Percentiles rank a stretch among this genome's conserved stretches.
Conservation (phyloP, 2,329 filamentous ascomycete genomes). For the Xylariomycetidae sp. region DNA sequence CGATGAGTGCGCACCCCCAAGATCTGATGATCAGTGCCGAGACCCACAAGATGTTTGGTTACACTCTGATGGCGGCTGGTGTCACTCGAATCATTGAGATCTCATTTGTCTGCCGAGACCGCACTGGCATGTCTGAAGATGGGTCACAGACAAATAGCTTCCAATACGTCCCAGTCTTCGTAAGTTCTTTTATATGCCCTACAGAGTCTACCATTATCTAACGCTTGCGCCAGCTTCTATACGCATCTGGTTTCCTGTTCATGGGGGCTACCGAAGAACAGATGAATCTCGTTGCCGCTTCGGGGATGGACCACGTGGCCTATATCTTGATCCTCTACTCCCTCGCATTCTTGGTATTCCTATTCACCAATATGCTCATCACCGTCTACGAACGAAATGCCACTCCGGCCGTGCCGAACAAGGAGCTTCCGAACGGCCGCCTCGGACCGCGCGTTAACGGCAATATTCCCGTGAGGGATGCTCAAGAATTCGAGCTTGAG, state of each 20-base stretch:
- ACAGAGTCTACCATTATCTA: conserved; percentile 10
- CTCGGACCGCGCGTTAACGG: conserved; percentile 29
- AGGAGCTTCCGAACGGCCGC: conserved; percentile 34
- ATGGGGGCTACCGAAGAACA: conserved; percentile 98
- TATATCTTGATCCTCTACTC: conserved; percentile 92
- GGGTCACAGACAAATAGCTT: conserved; percentile 66
- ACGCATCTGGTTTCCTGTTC: conserved; percentile 90
- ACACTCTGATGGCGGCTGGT: conserved; percentile 89
- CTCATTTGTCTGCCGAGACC: conserved; percentile 77
- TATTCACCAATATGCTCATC: conserved; percentile 84
- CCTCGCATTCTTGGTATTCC: conserved; percentile 82
- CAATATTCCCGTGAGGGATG: conserved; percentile 56
- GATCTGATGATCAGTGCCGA: conserved; percentile 77
- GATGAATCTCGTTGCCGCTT: conserved; percentile 71
- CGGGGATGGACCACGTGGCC: conserved; percentile 79
- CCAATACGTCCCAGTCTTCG: conserved; percentile 66
- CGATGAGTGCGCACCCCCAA: conserved; percentile 90
- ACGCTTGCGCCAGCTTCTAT: conserved; percentile 62
- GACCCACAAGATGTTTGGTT: conserved; percentile 87
- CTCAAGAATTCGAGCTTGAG: conserved; percentile 90
- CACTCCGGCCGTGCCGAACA: conserved; percentile 30
- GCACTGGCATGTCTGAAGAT: conserved; percentile 58
- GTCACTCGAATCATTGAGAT: conserved; percentile 84
- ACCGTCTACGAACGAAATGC: conserved; percentile 69
- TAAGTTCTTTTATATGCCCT: conserved; percentile 40